Evolutionary conservation across 345 rosid species (phyloP).

Genomic region (Moricandia moricandioides): DNA sequence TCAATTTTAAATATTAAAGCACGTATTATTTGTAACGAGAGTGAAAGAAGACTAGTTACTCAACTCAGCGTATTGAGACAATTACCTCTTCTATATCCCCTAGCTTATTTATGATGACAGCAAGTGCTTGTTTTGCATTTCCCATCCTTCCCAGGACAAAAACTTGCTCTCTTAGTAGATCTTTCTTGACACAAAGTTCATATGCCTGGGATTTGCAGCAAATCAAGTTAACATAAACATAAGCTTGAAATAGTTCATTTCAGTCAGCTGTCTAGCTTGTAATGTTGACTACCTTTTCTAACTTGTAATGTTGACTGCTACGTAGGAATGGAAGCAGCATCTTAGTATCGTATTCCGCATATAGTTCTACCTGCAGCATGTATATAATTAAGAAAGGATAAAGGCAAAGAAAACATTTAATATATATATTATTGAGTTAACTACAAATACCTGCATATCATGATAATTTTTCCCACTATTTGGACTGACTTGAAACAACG

Average conservation of each 20-base stretch:
- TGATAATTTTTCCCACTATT: constrained; percentile 87
- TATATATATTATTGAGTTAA: background rate
- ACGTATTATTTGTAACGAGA: background rate
- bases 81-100: constrained; percentile 97
- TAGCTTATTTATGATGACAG: constrained; percentile 81
- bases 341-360: constrained; percentile 84
- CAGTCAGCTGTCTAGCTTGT: constrained; percentile 23
- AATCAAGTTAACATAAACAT: constrained; percentile 26
- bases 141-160: constrained; percentile 99
- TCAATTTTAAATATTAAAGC: constrained; percentile 3
- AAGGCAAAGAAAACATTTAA: constrained; percentile 2
- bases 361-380: constrained; percentile 78
- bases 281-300: constrained; percentile 77
- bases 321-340: constrained; percentile 96
- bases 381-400: constrained; percentile 15
- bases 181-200: constrained; percentile 73
- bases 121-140: constrained; percentile 82
- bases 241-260: constrained; percentile 5
- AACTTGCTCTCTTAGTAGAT: constrained; percentile 89
- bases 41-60: constrained; percentile 9
- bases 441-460: constrained; percentile 85
- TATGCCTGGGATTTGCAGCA: constrained; percentile 64
- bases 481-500: constrained; percentile 75
- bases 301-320: constrained; percentile 93
- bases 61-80: background rate